Percentiles rank a stretch among this genome's conserved stretches.
phyloP scores from a whole-genome alignment of 768 basidiomycete species.

The Mycena venus region DNA sequence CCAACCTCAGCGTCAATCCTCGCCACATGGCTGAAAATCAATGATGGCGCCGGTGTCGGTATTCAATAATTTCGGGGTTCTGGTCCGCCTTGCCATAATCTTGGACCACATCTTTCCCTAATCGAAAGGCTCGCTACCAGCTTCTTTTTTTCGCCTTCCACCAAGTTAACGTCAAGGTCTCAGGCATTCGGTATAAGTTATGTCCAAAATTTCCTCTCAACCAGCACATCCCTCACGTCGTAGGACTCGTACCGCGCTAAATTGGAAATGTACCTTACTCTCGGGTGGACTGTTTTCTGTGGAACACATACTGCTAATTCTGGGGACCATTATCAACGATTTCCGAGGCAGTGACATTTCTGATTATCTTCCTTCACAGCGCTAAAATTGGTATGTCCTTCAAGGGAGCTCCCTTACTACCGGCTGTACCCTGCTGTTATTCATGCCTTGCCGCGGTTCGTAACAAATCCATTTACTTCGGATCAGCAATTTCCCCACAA shows the following conservation, averaged over 20 bases:
- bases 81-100: background rate
- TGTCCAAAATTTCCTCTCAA: too few relatives aligned
- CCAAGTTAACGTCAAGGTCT: too few relatives aligned
- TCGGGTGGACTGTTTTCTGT: background rate
- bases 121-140: too few relatives aligned
- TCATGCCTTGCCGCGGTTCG: background rate
- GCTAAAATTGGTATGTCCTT: background rate
- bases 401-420: background rate
- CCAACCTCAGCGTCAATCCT: background rate
- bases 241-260: too few relatives aligned
- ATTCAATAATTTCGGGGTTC: background rate
- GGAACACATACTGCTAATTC: background rate
- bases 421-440: slow-evolving; percentile 17
- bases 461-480: background rate
- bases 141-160: too few relatives aligned
- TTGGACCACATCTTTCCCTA: background rate
- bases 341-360: background rate
- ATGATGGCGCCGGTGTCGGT: background rate
- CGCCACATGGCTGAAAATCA: background rate
- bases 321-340: background rate
- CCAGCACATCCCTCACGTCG: too few relatives aligned
- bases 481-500: background rate
- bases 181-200: too few relatives aligned
- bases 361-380: background rate
- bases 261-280: too few relatives aligned